Base-by-base conservation (phyloP, 1,284 basidiomycete species). In the Apiotrichum sp. region DNA sequence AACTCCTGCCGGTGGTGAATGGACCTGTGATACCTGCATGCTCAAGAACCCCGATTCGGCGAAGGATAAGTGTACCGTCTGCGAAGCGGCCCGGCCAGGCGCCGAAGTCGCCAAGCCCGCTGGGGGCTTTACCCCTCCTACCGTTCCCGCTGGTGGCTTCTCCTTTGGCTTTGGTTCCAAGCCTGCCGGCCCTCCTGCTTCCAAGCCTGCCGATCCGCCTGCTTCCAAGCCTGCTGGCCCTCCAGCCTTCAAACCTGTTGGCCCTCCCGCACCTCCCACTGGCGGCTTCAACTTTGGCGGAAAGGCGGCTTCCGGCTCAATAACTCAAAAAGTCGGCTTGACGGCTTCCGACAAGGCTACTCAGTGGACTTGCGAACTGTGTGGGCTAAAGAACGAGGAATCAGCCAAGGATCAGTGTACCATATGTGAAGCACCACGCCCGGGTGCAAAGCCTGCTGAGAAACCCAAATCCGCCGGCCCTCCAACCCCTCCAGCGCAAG, bases 351-450 rank as follows among this genome's bases (percentile, higher is more conserved):
- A 8, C 31, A 16, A 41, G 14, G 40, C 22, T 22, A 68, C 63
- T 7, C 62, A 61, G n/a, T 83, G 82, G 82, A 76, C 58, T 6
- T 84, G 82, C 59, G 67, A 67, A 1, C 54, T 65, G 8, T 84
- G 83, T 52, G 72, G 70, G 66, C 59, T 82, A 34, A 65, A 75
- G 44, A 84, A 82, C 59, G 69, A 78, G 8, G 74, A 71, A 6
- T 69, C 66, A 11, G 79, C 77, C 5, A 76, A 66, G 45, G 63
- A 62, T 16, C 81, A 82, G 65, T 85, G 83, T 63, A 74, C 72
- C 0, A 59, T 81, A 42, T 85, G 84, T 56, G 82, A 82, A 36
- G 55, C 76, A 1, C 76, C 78, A 0, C 68, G 74, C 32, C 68
- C 11, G 9, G 40, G 6, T 6, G 40, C 10, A 14, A 41, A 41